Conservation (phyloP, 805 yeast genomes). For the Spathaspora boniae region DNA sequence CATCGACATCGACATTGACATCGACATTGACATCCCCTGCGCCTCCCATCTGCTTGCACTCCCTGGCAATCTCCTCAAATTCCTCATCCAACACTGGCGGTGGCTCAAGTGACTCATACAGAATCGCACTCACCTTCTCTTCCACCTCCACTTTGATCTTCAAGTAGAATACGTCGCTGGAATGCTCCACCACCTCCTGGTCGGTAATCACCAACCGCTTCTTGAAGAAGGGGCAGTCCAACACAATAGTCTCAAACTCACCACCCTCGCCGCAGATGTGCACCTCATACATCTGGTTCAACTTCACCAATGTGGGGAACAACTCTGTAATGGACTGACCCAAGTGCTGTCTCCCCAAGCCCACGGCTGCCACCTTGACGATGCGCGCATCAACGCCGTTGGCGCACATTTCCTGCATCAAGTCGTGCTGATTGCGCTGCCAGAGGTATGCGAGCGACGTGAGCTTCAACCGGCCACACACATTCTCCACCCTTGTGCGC, state of each 20-base stretch:
- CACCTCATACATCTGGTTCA: conserved; percentile 69
- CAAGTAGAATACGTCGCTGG: conserved; percentile 72
- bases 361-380: conserved; percentile 92
- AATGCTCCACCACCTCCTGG: conserved; percentile 39
- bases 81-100: conserved; percentile 41
- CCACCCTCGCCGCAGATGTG: conserved; percentile 99
- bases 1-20: background rate
- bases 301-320: conserved; percentile 51
- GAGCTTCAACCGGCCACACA: conserved; percentile 70
- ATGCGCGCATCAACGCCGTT: conserved; percentile 73
- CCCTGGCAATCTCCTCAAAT: conserved; percentile 41
- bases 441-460: conserved; percentile 76
- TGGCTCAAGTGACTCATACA: conserved; percentile 11
- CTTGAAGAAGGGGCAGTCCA: conserved; percentile 84
- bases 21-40: background rate
- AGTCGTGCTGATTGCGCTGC: conserved; percentile 80
- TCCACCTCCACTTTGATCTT: conserved; percentile 49
- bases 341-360: conserved; percentile 62
- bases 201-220: conserved; percentile 45
- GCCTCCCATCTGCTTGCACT: no score
- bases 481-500: conserved; percentile 88
- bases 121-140: conserved; percentile 32
- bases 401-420: conserved; percentile 77
- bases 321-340: conserved; percentile 65
- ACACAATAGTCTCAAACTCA: conserved; percentile 89